Conservation (phyloP, 305 asterid genomes). For the Fraxinus velutina region DNA sequence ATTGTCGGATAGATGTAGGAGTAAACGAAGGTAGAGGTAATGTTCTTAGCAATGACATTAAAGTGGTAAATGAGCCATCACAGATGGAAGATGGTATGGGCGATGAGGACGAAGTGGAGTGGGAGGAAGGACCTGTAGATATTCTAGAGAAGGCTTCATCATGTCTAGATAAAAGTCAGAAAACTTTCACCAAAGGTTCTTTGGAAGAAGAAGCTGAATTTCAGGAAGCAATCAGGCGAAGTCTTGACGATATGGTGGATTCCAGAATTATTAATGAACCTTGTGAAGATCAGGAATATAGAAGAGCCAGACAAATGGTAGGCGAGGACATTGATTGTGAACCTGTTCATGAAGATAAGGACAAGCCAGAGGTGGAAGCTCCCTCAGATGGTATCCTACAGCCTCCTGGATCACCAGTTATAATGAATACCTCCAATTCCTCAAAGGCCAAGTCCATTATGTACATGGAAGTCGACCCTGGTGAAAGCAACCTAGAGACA, state of each 20-base stretch:
- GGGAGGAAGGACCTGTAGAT: constrained; percentile 69
- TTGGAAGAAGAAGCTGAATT: constrained; percentile 67
- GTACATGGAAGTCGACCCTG: constrained; percentile 19
- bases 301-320: constrained; percentile 28
- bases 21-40: constrained; percentile 36
- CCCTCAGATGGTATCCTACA: constrained; percentile 19
- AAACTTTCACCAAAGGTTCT: constrained; percentile 50
- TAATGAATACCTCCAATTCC: constrained; percentile 19
- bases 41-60: constrained; percentile 17
- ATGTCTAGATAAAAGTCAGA: constrained; percentile 34
- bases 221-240: constrained; percentile 79
- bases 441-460: constrained; percentile 26
- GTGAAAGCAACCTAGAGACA: constrained; percentile 14
- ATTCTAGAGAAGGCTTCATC: constrained; percentile 33
- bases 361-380: constrained; percentile 26
- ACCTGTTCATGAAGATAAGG: constrained; percentile 30
- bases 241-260: constrained; percentile 53
- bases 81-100: constrained; percentile 33
- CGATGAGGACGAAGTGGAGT: constrained; percentile 57
- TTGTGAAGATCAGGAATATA: constrained; percentile 25
- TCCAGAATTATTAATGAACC: constrained; percentile 25
- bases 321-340: constrained; percentile 17
- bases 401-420: constrained; percentile 22
- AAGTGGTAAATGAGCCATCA: constrained; percentile 19
- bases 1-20: background rate